Conservation (phyloP, 371 early-diverging fungal genomes). For the Furculomyces boomerangus region DNA sequence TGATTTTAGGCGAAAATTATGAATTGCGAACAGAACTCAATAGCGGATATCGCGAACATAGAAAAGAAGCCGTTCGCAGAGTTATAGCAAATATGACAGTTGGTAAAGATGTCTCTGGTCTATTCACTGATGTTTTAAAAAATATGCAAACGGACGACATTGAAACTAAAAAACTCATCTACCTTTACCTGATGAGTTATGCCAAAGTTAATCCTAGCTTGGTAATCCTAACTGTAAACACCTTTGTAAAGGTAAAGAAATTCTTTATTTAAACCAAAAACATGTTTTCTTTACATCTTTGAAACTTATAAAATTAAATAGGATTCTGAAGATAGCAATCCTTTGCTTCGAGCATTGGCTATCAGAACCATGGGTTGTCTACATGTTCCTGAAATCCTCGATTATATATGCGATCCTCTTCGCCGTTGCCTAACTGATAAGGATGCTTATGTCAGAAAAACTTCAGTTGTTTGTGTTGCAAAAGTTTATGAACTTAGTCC, state of each 20-base stretch:
- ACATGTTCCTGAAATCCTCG: slow-evolving; percentile 87
- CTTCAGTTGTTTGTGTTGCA: slow-evolving; percentile 85
- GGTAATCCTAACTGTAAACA: slow-evolving; percentile 91
- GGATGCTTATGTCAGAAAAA: slow-evolving; percentile 72
- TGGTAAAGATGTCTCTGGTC: slow-evolving; percentile 66
- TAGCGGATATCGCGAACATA: slow-evolving; percentile 78
- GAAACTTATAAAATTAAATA: slow-evolving; percentile 10
- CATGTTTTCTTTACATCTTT: neutral
- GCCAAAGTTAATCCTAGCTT: slow-evolving; percentile 94
- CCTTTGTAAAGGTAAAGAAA: slow-evolving; percentile 66
- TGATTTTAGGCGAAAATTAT: slow-evolving; percentile 82
- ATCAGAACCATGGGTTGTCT: slow-evolving; percentile 96
- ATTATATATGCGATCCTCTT: slow-evolving; percentile 32
- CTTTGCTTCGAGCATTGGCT: slow-evolving; percentile 88
- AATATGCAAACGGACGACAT: slow-evolving; percentile 98
- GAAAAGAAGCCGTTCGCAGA: slow-evolving; percentile 94
- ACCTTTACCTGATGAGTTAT: slow-evolving; percentile 63
- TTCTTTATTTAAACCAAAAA: neutral
- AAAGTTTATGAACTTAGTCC: slow-evolving; percentile 44
- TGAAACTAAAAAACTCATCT: slow-evolving; percentile 70
- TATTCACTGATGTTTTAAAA: slow-evolving; percentile 82
- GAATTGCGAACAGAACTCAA: slow-evolving; percentile 91
- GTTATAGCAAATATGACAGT: slow-evolving; percentile 93
- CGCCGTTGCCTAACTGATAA: slow-evolving; percentile 28
- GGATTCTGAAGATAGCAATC: slow-evolving; percentile 89